phyloP scores from a whole-genome alignment of 768 basidiomycete genomes.

The Crepidotus variabilis region DNA sequence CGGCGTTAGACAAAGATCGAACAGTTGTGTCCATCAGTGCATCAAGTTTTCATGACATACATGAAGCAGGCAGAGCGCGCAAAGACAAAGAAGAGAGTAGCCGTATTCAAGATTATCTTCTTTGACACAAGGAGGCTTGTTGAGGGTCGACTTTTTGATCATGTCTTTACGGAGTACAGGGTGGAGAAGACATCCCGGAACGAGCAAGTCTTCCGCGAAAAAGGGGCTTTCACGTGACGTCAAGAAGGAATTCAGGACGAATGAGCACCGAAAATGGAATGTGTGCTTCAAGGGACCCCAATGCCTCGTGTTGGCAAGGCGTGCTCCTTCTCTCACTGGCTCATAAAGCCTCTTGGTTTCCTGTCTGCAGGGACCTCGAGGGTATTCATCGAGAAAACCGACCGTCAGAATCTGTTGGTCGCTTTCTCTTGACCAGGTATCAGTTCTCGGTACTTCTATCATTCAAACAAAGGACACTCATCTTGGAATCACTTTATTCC shows the following conservation, averaged over 20 bases:
- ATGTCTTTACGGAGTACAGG: not conserved
- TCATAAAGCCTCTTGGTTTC: conserved; percentile 25
- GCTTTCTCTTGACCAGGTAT: conserved; percentile 19
- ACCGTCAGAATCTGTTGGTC: conserved; percentile 22
- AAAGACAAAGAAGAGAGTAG: too few species aligned
- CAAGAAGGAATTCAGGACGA: not conserved
- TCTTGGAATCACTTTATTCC: conserved; percentile 17
- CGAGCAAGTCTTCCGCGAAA: not conserved
- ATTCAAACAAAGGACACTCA: conserved; percentile 13
- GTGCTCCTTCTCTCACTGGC: conserved; percentile 17
- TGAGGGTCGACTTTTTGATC: not conserved
- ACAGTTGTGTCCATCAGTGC: not conserved
- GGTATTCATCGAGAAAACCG: conserved; percentile 25
- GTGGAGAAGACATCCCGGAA: not conserved
- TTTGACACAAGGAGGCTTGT: not conserved
- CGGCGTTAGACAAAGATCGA: not conserved
- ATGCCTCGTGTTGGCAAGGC: conserved; percentile 30
- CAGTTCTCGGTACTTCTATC: conserved; percentile 12
- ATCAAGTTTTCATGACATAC: not conserved
- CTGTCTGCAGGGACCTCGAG: conserved; percentile 23
- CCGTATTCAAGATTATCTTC: too few species aligned
- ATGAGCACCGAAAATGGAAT: conserved; percentile 3
- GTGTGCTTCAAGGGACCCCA: not conserved
- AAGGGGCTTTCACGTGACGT: not conserved
- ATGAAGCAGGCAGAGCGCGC: not conserved